Evolutionary conservation across 495 filamentous ascomycete genomes (phyloP).

Genomic region (Haplographium delicatum): DNA sequence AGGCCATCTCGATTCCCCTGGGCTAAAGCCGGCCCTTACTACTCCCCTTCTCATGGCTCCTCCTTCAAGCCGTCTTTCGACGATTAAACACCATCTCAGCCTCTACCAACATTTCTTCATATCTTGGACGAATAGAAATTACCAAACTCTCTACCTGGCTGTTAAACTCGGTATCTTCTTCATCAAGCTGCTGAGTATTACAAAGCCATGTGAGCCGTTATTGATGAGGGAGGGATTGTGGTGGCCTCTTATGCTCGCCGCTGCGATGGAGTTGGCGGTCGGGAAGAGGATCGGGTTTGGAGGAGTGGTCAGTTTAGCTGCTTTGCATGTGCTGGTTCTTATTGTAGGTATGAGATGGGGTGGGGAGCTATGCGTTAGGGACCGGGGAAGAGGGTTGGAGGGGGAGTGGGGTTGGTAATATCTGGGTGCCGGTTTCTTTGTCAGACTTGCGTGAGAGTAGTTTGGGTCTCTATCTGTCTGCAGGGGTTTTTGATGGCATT

Average conservation of each 20-base stretch:
- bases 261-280: conserved; percentile 46
- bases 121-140: conserved; percentile 19
- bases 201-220: conserved; percentile 56
- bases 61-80: conserved; percentile 36
- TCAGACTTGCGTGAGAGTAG: no score
- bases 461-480: no score
- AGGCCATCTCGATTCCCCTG: conserved; percentile 28
- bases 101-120: conserved; percentile 28
- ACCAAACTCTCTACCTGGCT: conserved; percentile 26
- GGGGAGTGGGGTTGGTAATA: not conserved
- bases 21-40: conserved; percentile 17
- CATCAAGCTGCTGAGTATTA: conserved; percentile 48
- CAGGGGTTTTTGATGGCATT: no score
- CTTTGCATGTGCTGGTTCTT: conserved; percentile 20
- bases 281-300: conserved; percentile 13
- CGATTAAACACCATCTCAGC: conserved; percentile 30
- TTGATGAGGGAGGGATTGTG: conserved; percentile 51
- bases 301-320: conserved; percentile 1
- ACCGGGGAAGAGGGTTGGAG: not conserved
- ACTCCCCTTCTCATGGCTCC: conserved; percentile 57
- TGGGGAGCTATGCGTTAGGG: conserved; percentile 19
- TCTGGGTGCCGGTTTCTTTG: no score
- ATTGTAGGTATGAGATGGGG: conserved; percentile 8
- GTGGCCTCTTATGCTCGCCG: conserved; percentile 57
- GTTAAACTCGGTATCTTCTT: conserved; percentile 46